phyloP scores from a whole-genome alignment of 2,329 filamentous ascomycete species.

The Diaporthe aspalathi region DNA sequence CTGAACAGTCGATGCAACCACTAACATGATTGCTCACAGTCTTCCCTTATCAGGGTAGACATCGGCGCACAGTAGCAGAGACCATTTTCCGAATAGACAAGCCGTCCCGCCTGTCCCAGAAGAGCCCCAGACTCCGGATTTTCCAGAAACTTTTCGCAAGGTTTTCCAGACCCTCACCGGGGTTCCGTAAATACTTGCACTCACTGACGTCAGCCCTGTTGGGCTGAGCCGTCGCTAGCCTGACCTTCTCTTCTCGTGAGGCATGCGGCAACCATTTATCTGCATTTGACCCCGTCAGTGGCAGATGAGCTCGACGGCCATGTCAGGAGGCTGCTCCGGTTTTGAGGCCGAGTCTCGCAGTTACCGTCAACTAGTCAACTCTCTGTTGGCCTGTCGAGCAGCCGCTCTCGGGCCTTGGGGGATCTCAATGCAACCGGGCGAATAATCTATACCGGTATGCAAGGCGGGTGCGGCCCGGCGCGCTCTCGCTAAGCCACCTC shows the following conservation, averaged over 20 bases:
- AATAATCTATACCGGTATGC: slow-evolving; percentile 18
- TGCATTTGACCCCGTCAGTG: background rate
- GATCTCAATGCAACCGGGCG: slow-evolving; percentile 35
- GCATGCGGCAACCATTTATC: background rate
- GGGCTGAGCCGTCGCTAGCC: slow-evolving; percentile 12
- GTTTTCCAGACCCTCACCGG: slow-evolving; percentile 25
- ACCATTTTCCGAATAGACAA: too few species aligned
- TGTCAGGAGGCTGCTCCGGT: background rate
- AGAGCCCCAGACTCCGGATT: background rate
- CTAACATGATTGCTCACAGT: too few species aligned
- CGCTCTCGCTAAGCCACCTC: slow-evolving; percentile 31
- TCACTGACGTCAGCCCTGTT: slow-evolving; percentile 15
- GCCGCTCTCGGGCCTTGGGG: slow-evolving; percentile 14
- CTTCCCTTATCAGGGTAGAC: too few species aligned
- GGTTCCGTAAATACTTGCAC: slow-evolving; percentile 6
- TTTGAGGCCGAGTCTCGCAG: background rate
- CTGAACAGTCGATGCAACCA: background rate
- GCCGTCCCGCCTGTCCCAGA: background rate
- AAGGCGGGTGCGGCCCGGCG: slow-evolving; percentile 34
- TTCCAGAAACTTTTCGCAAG: slow-evolving; percentile 20
- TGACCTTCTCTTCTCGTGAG: background rate
- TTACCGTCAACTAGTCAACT: too few species aligned
- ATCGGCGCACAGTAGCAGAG: too few species aligned
- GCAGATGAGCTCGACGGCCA: background rate
- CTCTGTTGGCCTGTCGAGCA: background rate